Percentiles rank a stretch among this genome's conserved stretches.
These are phyloP conservation scores for Starmerella sp. DNA, from an alignment of 805 yeast species.

Conservation along the genomic window DNA sequence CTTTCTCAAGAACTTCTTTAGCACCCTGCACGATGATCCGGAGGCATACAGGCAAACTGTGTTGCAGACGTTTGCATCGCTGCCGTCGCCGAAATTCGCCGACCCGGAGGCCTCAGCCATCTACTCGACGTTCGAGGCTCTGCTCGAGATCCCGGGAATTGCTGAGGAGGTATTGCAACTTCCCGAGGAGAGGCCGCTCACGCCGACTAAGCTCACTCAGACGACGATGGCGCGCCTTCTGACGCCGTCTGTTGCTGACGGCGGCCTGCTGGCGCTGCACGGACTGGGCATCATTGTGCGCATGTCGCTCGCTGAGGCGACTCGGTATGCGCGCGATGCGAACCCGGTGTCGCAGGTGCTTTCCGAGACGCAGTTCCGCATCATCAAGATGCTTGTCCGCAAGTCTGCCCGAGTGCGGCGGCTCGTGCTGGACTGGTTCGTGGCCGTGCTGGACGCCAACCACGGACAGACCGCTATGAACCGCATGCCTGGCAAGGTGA, in stretches of 20 bases:
- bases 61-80: neutral
- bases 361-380: slow-evolving; percentile 41
- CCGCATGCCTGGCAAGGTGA: slow-evolving; percentile 51
- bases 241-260: neutral
- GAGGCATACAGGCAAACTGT: neutral
- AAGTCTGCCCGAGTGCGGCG: slow-evolving; percentile 56
- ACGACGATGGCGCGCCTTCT: slow-evolving; percentile 7
- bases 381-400: slow-evolving; percentile 64
- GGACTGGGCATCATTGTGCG: slow-evolving; percentile 29
- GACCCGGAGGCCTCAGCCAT: slow-evolving; percentile 3
- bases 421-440: slow-evolving; percentile 56
- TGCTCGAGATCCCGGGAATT: neutral
- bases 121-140: slow-evolving; percentile 2
- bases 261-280: slow-evolving; percentile 19
- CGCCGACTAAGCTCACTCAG: neutral
- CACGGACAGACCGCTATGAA: slow-evolving; percentile 77
- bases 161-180: slow-evolving; percentile 5
- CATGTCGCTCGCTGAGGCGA: slow-evolving; percentile 27
- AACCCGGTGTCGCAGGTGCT: slow-evolving; percentile 36
- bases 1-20: neutral
- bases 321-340: slow-evolving; percentile 28
- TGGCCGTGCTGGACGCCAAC: slow-evolving; percentile 62
- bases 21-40: neutral
- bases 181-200: slow-evolving; percentile 8
- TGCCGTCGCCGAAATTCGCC: slow-evolving; percentile 5